Base-by-base conservation (phyloP, 345 rosid species). In the Hibiscus mutabilis region DNA sequence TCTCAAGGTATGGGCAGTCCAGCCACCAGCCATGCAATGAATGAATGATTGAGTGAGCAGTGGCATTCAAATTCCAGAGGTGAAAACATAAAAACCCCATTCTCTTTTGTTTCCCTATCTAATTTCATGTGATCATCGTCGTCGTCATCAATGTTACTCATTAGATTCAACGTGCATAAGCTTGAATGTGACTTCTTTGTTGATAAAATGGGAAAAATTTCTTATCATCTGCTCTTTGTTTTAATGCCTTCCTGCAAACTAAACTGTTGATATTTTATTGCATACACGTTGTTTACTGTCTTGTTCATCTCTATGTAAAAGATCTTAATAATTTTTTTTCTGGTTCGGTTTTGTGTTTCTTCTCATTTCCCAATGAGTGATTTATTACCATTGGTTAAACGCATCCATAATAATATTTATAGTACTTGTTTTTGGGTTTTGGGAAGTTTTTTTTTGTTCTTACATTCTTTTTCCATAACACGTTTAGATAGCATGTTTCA, bases 361-460 rank as follows among this genome's bases (percentile, higher is more conserved):
- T 70, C 73, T 75, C 79, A 51, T 27, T 73, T 78, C 59, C 75
- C 81, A 1, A 33, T 3, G 47, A 61, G 1, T 47, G 44, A 40
- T 40, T 9, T 40, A 40, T 40, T 5, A 35, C 8, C 40, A 35
- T 35, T 35, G 40, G 40, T 5, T 40, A 8, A 40, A 10, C 44
- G 12, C 12, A 9, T 40, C 44, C 12, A 40, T 40, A 40, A 40
- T 40, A 31, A 31, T 44, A 44, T 44, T 11, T 13, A 16, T 15
- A 15, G 55, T 16, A 49, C 15, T 49, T 49, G 21, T 5, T 49
- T 16, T 49, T 49, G 21, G 21, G 55, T 16, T 51, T 51, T 16
- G 55, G 3, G 55, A 51, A 51, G 55, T 1, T 8, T 40, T 40
- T 8, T 55, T 19, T 21, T 19, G 49, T 62, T 62, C 49, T 37